Evolutionary conservation across 306 rosid genomes (phyloP).

Genomic region (Abrus precatorius): DNA sequence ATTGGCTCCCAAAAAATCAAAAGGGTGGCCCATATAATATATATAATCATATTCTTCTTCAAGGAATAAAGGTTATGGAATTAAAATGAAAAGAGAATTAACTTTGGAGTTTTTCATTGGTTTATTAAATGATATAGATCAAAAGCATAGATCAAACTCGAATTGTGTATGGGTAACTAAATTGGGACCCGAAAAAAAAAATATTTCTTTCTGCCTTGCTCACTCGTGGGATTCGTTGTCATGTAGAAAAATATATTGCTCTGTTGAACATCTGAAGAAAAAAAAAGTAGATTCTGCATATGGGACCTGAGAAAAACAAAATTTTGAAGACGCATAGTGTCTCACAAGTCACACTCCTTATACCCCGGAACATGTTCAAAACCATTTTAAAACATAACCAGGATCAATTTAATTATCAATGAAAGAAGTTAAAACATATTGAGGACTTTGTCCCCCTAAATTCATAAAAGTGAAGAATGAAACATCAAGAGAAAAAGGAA

Average conservation of each 20-base stretch:
- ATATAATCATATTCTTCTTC: slow-evolving; percentile 10
- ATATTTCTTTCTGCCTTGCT: not conserved
- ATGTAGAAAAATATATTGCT: slow-evolving; percentile 34
- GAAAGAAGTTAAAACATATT: slow-evolving; percentile 21
- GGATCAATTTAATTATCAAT: slow-evolving; percentile 18
- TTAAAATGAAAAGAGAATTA: not conserved
- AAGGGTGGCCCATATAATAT: slow-evolving; percentile 8
- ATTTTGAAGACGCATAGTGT: not conserved
- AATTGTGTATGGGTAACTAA: slow-evolving; percentile 1
- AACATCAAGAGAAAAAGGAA: slow-evolving; percentile 18
- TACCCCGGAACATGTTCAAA: slow-evolving; percentile 14
- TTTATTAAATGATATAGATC: slow-evolving; percentile 16
- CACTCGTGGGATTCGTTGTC: slow-evolving; percentile 40
- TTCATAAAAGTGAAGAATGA: slow-evolving; percentile 25
- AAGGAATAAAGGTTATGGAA: slow-evolving; percentile 15
- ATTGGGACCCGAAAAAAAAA: slow-evolving; percentile 18
- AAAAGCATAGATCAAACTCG: slow-evolving; percentile 20
- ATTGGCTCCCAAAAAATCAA: slow-evolving; percentile 20
- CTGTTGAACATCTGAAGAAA: slow-evolving; percentile 11
- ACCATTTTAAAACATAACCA: not conserved
- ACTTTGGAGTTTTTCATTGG: not conserved
- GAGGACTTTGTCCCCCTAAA: slow-evolving; percentile 24
- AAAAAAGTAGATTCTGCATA: slow-evolving; percentile 25
- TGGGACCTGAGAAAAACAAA: slow-evolving; percentile 12
- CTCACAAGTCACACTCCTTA: slow-evolving; percentile 21